Conservation (phyloP, 2,329 filamentous ascomycete genomes). For the Rugonectria rugulosa region DNA sequence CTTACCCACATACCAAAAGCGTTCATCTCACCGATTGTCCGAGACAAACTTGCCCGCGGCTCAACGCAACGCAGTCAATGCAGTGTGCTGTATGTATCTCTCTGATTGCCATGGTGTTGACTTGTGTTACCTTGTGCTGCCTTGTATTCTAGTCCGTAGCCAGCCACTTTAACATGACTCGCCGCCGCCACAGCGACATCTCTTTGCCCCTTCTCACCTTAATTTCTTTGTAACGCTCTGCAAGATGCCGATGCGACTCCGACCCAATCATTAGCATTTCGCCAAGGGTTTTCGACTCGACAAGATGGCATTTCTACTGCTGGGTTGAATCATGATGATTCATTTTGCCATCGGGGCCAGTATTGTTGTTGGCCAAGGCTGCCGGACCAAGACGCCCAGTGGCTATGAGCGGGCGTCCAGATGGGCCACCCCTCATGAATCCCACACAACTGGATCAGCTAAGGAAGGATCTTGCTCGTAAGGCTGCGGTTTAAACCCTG, state of each 20-base stretch:
- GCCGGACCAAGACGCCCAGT: background rate
- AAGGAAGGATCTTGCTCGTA: slow-evolving; percentile 19
- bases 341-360: slow-evolving; percentile 1
- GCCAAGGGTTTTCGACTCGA: background rate
- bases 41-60: background rate
- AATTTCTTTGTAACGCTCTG: background rate
- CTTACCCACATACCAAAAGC: slow-evolving; percentile 29
- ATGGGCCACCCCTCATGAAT: slow-evolving; percentile 8
- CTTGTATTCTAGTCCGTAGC: no score
- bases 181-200: slow-evolving; percentile 1
- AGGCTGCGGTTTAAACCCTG: slow-evolving; percentile 6
- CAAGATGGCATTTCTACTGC: background rate
- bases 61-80: no score
- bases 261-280: background rate
- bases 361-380: background rate
- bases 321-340: no score
- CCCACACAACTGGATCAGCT: slow-evolving; percentile 16
- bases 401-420: slow-evolving; percentile 6
- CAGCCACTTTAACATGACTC: slow-evolving; percentile 13
- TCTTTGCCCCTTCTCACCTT: background rate
- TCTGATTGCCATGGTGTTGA: slow-evolving; percentile 1
- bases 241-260: background rate
- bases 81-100: no score
- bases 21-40: slow-evolving; percentile 12
- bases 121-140: no score